Conservation (phyloP, 2,329 filamentous ascomycete species). For the Paraphoma chrysanthemicola region DNA sequence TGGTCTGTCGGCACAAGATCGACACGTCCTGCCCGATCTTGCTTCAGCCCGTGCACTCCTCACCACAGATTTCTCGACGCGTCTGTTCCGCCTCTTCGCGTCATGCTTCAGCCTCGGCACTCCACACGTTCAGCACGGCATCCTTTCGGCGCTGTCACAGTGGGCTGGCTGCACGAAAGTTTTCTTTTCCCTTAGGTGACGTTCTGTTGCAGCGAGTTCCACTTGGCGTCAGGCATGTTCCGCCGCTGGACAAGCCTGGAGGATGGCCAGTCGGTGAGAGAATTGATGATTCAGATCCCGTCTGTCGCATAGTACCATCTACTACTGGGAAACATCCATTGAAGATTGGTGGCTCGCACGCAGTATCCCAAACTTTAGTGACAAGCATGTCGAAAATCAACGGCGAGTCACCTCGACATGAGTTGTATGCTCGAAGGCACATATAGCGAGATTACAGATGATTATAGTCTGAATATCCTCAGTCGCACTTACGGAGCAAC, state of each 20-base stretch:
- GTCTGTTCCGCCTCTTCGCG: conserved; percentile 38
- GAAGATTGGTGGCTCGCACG: no score
- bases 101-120: conserved; percentile 26
- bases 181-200: conserved; percentile 37
- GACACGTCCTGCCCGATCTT: conserved; percentile 10
- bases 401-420: no score
- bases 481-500: not conserved
- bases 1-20: not conserved
- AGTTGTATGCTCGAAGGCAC: no score
- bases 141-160: conserved; percentile 18
- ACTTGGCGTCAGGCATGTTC: not conserved
- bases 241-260: no score
- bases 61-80: conserved; percentile 39
- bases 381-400: no score
- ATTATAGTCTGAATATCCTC: no score
- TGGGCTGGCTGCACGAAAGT: conserved; percentile 33
- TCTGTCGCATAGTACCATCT: no score
- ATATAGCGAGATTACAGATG: no score
- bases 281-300: not conserved
- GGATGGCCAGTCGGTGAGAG: not conserved
- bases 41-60: conserved; percentile 28
- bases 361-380: no score
- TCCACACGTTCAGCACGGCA: conserved; percentile 20
- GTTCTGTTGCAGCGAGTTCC: conserved; percentile 14
- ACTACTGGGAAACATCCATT: no score